These are phyloP conservation scores for Didymella pomorum DNA, from an alignment of 2,329 filamentous ascomycete genomes.

Conservation along the genomic window DNA sequence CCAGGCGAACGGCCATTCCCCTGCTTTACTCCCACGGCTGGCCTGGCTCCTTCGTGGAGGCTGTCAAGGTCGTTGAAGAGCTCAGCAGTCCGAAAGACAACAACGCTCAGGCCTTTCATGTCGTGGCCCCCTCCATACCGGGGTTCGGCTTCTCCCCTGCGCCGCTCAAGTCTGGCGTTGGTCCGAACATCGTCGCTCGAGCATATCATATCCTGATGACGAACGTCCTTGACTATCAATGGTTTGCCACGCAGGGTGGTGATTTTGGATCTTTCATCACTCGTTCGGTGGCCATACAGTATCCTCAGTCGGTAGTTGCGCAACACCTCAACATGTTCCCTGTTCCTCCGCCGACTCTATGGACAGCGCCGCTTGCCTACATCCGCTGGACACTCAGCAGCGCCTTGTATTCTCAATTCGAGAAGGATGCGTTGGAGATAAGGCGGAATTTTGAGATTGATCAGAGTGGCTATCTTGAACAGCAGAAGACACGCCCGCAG, in stretches of 20 bases:
- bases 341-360: conserved; percentile 51
- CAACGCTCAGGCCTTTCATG: conserved; percentile 58
- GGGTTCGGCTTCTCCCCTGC: conserved; percentile 63
- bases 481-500: conserved; percentile 68
- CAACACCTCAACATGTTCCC: conserved; percentile 69
- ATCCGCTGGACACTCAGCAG: conserved; percentile 2
- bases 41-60: conserved; percentile 75
- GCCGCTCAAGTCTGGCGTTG: conserved; percentile 63
- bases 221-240: conserved; percentile 65
- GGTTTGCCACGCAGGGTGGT: conserved; percentile 67
- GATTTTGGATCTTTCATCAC: conserved; percentile 76
- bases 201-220: conserved; percentile 73
- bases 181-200: conserved; percentile 66
- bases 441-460: conserved; percentile 58
- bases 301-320: conserved; percentile 65
- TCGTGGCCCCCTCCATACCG: conserved; percentile 62
- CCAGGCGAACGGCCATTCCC: conserved; percentile 64
- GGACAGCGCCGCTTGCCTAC: conserved; percentile 61
- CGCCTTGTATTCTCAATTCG: conserved; percentile 3
- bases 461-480: conserved; percentile 68
- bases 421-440: conserved; percentile 51
- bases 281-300: conserved; percentile 66
- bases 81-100: conserved; percentile 44
- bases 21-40: conserved; percentile 74
- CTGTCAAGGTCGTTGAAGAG: conserved; percentile 64